These are phyloP conservation scores for Seminavis robusta DNA, from an alignment of 108 stramenopile genomes.

Conservation along the genomic window DNA sequence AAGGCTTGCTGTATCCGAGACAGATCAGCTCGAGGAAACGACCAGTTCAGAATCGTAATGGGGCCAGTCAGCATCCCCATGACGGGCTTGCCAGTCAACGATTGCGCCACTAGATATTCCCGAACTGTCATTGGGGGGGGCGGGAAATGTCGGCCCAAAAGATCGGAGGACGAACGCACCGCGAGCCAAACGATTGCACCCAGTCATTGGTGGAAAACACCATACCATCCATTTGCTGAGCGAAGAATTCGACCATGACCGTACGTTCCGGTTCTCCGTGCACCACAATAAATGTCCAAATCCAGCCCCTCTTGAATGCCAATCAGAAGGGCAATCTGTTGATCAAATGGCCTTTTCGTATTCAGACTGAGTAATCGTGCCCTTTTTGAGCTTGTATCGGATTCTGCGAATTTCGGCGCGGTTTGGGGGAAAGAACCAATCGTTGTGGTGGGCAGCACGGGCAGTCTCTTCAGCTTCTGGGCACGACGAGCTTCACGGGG, in stretches of 20 bases:
- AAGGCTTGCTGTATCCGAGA: constrained; percentile 61
- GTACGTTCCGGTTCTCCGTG: constrained; percentile 74
- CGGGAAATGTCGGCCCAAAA: constrained; percentile 52
- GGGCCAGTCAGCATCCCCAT: constrained; percentile 82
- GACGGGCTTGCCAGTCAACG: constrained; percentile 52
- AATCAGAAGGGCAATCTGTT: constrained; percentile 56
- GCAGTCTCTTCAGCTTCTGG: constrained; percentile 38
- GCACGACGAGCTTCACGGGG: constrained; percentile 26
- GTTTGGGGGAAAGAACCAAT: constrained; percentile 77
- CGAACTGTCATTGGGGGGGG: constrained; percentile 58
- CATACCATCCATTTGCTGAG: constrained; percentile 58
- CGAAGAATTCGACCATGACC: constrained; percentile 82
- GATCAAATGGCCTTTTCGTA: constrained; percentile 52
- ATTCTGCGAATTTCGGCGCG: constrained; percentile 42
- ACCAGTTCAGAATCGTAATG: constrained; percentile 79
- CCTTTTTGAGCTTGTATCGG: constrained; percentile 35
- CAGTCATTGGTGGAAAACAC: constrained; percentile 58
- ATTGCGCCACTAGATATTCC: constrained; percentile 64
- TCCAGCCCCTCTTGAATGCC: constrained; percentile 64
- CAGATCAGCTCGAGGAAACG: constrained; percentile 66
- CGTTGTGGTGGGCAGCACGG: constrained; percentile 66
- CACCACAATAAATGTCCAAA: constrained; percentile 65
- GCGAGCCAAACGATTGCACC: constrained; percentile 72
- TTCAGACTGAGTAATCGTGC: constrained; percentile 25
- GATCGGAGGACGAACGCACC: constrained; percentile 71